Evolutionary conservation across 164 flowering plant species (phyloP).

Genomic region (Chimonanthus salicifolius): DNA sequence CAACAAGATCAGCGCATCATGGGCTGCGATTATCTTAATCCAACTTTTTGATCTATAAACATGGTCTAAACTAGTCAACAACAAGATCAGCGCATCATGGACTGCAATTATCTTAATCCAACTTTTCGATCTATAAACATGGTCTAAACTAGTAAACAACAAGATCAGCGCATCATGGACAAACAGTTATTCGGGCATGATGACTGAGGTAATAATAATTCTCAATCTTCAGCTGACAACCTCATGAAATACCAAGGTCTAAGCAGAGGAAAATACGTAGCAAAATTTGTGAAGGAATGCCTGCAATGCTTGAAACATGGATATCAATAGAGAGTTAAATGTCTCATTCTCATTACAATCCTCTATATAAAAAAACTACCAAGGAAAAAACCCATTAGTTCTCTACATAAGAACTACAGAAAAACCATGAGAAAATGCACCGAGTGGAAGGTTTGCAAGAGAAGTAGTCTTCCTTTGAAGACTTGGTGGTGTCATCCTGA

Average conservation of each 20-base stretch:
- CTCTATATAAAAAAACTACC: constrained; percentile 9
- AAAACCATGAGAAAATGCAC: constrained; percentile 8
- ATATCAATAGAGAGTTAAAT: neutral
- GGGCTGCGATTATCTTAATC: no score
- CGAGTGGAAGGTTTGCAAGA: constrained; percentile 2
- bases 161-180: no score
- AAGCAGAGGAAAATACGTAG: neutral
- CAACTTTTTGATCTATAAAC: no score
- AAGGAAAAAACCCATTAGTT: neutral
- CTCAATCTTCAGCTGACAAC: no score
- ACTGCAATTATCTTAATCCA: no score
- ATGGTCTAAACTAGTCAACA: no score
- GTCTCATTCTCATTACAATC: constrained; percentile 4
- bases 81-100: no score
- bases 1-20: no score
- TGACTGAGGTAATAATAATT: no score
- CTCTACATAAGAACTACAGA: neutral
- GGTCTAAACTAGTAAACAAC: no score
- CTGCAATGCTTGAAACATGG: neutral
- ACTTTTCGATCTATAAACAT: no score
- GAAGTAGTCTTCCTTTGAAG: neutral
- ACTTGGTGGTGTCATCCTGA: constrained; percentile 1
- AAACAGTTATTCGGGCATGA: no score
- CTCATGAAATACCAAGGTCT: neutral
- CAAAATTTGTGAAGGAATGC: neutral